Evolutionary conservation across 106 monocot genomes (phyloP), one percentile per base, ranked within the genome.

Genomic region (Posidonia australis): DNA sequence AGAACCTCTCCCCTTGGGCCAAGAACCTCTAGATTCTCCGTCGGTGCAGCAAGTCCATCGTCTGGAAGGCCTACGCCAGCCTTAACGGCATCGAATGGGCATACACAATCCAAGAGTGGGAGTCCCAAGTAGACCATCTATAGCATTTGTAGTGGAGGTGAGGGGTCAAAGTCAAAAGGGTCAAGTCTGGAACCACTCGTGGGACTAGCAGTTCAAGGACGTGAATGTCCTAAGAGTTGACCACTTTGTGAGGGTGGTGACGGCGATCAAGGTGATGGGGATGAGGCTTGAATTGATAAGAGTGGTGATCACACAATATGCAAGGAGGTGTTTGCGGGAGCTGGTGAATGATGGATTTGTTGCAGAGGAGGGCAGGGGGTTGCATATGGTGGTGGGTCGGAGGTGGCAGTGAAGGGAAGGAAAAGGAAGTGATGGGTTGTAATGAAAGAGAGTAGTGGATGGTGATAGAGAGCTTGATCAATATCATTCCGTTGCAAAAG

Each of bases 141-240:
- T n/a, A n/a, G n/a, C n/a, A n/a, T n/a, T n/a, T n/a, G n/a, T n/a
- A n/a, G n/a, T n/a, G 24, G 45, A 18, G 47, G 47, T n/a, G 65
- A 5, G 65, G 46, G 64, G 25, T 14, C 46, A 13, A 82, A 83
- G 28, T 81, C 85, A 9, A 86, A 78, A 63, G 90, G 78, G 21
- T 80, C 83, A 10, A 85, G 92, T 78, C 83, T 83, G 0, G 74
- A 77, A 1, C 79, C 72, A 20, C 81, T n/a, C 93, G 12, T 55
- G 77, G 19, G 86, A 89, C 59, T 96, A 86, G 90, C 90, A 90
- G 94, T 90, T 90, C 48, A 86, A 96, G 52, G 94, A 96, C 65
- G 86, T 82, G 11, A 75, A 86, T 21, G 57, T 86, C 5, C 90
- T 96, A 0, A 27, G 94, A 16, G 87, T 87, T 66, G 90, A 86